Percentiles rank a stretch among this genome's conserved stretches.
Evolutionary conservation across 208 protist genomes (phyloP).

Genomic region (Trypanosoma congolense): DNA sequence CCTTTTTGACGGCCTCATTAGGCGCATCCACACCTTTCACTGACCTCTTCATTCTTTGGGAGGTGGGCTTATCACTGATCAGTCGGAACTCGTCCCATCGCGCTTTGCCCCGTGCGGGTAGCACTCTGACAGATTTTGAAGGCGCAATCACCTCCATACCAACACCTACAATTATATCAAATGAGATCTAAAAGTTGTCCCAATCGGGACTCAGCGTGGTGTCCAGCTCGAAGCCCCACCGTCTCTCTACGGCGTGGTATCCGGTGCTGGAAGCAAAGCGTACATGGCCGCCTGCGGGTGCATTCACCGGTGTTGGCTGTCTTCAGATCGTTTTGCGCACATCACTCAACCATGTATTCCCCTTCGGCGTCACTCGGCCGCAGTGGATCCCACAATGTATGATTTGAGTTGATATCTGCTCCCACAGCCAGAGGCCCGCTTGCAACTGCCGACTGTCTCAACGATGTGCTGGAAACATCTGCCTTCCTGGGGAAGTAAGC

Average conservation of each 20-base stretch:
- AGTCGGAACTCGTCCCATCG: conserved; percentile 3
- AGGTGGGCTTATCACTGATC: background rate
- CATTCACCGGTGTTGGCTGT: background rate
- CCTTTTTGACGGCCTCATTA: background rate
- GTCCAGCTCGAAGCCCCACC: background rate
- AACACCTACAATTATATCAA: background rate
- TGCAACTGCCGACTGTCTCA: background rate
- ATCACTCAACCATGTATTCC: conserved; percentile 3
- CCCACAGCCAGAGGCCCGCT: conserved; percentile 2
- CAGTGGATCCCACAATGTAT: background rate
- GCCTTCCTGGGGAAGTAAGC: conserved; percentile 6
- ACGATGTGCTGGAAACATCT: background rate
- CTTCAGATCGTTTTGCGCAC: conserved; percentile 5
- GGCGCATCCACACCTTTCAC: background rate
- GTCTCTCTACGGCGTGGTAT: conserved; percentile 3
- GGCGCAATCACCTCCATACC: background rate
- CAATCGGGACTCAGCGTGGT: conserved; percentile 1
- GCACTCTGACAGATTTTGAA: background rate
- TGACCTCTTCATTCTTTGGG: background rate
- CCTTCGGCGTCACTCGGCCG: conserved; percentile 1
- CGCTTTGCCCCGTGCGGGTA: conserved; percentile 14
- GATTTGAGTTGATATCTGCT: conserved; percentile 8
- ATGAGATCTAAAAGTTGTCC: conserved; percentile 12
- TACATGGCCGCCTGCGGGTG: background rate
- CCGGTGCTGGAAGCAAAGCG: conserved; percentile 1